Evolutionary conservation across 2,329 filamentous ascomycete genomes (phyloP).

Genomic region (Dichotomopilus funicola): DNA sequence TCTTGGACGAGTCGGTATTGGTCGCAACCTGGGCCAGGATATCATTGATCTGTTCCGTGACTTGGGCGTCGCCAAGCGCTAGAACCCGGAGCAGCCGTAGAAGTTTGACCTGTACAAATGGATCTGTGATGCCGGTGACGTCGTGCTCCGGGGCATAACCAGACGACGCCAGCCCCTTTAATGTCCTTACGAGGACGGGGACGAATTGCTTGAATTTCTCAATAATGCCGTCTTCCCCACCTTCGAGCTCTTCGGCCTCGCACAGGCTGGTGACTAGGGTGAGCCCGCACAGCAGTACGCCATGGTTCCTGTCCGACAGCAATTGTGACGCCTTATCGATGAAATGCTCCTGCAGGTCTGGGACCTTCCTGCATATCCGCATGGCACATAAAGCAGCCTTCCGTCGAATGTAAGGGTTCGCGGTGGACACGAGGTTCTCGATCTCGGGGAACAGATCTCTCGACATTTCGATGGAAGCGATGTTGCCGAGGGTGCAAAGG

Average conservation of each 20-base stretch:
- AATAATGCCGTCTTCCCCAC: slow-evolving; percentile 80
- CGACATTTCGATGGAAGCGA: slow-evolving; percentile 97
- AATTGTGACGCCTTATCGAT: slow-evolving; percentile 86
- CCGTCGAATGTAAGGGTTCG: slow-evolving; percentile 95
- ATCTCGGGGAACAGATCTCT: slow-evolving; percentile 95
- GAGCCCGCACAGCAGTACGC: slow-evolving; percentile 85
- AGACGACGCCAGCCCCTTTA: slow-evolving; percentile 89
- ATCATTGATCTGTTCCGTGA: slow-evolving; percentile 97
- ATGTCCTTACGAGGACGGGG: slow-evolving; percentile 76
- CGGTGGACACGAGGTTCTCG: slow-evolving; percentile 81
- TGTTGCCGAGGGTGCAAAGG: slow-evolving; percentile 93
- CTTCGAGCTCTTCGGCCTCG: slow-evolving; percentile 88
- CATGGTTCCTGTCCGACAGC: slow-evolving; percentile 89
- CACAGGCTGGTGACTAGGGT: slow-evolving; percentile 89
- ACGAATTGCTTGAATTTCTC: slow-evolving; percentile 86
- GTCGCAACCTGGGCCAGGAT: slow-evolving; percentile 96
- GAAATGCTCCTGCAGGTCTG: slow-evolving; percentile 95
- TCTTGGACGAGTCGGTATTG: slow-evolving; percentile 96
- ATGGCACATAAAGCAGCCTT: slow-evolving; percentile 99
- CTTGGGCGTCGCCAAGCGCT: slow-evolving; percentile 75
- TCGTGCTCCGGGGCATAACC: slow-evolving; percentile 98
- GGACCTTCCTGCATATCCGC: slow-evolving; percentile 97
- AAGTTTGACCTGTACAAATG: slow-evolving; percentile 96
- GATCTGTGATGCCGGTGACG: slow-evolving; percentile 95
- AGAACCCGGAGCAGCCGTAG: slow-evolving; percentile 79